Evolutionary conservation across 192 early-diverging fungal species (phyloP).

Genomic region (Coemansia sp.): DNA sequence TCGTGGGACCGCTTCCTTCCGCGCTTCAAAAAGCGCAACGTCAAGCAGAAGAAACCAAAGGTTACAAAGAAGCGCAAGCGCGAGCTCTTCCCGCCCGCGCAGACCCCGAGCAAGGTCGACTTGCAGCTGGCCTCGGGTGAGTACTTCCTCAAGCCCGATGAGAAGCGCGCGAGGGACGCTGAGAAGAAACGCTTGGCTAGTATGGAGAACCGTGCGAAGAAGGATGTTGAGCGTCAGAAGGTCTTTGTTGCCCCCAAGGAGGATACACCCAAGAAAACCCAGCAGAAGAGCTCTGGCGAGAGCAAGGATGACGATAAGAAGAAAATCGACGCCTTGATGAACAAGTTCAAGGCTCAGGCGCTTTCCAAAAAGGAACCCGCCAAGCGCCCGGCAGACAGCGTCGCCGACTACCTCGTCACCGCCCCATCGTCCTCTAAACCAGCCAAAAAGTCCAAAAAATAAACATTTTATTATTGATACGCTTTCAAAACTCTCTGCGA

Average conservation of each 20-base stretch:
- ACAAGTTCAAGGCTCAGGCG: conserved; percentile 46
- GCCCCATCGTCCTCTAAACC: conserved; percentile 13
- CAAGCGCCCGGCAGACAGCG: conserved; percentile 16
- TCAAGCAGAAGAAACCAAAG: conserved; percentile 64
- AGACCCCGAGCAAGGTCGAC: conserved; percentile 83
- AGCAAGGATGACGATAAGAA: conserved; percentile 27
- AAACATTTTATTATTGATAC: too few species aligned
- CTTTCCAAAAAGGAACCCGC: conserved; percentile 8
- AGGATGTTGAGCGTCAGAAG: conserved; percentile 69
- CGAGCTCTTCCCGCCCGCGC: conserved; percentile 89
- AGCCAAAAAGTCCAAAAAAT: conserved; percentile 29
- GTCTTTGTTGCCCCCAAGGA: conserved; percentile 83
- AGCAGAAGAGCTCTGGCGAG: not conserved
- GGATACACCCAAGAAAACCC: conserved; percentile 5
- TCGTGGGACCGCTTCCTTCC: conserved; percentile 98
- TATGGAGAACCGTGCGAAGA: conserved; percentile 64
- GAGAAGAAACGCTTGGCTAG: conserved; percentile 65
- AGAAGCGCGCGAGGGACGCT: conserved; percentile 61
- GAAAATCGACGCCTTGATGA: conserved; percentile 43
- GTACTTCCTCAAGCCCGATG: conserved; percentile 84
- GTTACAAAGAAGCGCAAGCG: conserved; percentile 73
- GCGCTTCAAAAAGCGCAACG: conserved; percentile 91
- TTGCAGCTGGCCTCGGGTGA: conserved; percentile 92
- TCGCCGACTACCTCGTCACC: conserved; percentile 12
- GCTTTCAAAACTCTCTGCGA: conserved; percentile 12